A percentile compares a stretch with the other conserved stretches of the same genome.
These are phyloP conservation scores for Gomphus bonarii DNA, from an alignment of 1,284 basidiomycete genomes.

Conservation along the genomic window DNA sequence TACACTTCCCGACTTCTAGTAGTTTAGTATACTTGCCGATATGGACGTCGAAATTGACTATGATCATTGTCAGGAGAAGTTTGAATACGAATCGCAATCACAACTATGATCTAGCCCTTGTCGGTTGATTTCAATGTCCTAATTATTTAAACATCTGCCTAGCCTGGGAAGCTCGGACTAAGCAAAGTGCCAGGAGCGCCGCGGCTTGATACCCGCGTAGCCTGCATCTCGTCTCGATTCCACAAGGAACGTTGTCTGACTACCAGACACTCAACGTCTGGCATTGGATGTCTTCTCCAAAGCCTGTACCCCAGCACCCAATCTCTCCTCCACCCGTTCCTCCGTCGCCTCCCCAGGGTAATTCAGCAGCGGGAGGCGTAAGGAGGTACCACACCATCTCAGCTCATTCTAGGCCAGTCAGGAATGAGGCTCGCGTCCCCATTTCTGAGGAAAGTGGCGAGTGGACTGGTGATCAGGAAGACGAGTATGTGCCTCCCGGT, in stretches of 20 bases:
- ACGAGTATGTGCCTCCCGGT: conserved; percentile 57
- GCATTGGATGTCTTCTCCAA: conserved; percentile 7
- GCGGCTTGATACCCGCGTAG: not conserved
- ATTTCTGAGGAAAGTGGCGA: conserved; percentile 62
- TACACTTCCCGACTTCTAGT: too few relatives aligned
- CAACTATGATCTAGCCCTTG: too few relatives aligned
- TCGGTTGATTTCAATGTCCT: too few relatives aligned
- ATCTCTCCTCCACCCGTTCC: conserved; percentile 10
- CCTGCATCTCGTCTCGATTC: not conserved
- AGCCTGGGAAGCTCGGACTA: too few relatives aligned
- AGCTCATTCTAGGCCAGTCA: conserved; percentile 54
- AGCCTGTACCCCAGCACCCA: not conserved
- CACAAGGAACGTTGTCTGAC: not conserved
- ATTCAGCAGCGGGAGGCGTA: conserved; percentile 23
- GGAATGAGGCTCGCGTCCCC: conserved; percentile 46
- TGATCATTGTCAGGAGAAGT: too few relatives aligned
- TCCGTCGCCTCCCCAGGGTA: conserved; percentile 3
- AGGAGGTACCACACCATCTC: conserved; percentile 77
- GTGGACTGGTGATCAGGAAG: conserved; percentile 51
- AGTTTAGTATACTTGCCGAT: too few relatives aligned
- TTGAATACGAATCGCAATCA: too few relatives aligned
- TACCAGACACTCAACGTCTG: not conserved
- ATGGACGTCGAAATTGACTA: too few relatives aligned
- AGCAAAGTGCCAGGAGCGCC: not conserved
- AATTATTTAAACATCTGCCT: too few relatives aligned